Evolutionary conservation across 2,329 filamentous ascomycete species (phyloP), one percentile per base, ranked within the genome.

Genomic region (Fusarium tjaetaba): DNA sequence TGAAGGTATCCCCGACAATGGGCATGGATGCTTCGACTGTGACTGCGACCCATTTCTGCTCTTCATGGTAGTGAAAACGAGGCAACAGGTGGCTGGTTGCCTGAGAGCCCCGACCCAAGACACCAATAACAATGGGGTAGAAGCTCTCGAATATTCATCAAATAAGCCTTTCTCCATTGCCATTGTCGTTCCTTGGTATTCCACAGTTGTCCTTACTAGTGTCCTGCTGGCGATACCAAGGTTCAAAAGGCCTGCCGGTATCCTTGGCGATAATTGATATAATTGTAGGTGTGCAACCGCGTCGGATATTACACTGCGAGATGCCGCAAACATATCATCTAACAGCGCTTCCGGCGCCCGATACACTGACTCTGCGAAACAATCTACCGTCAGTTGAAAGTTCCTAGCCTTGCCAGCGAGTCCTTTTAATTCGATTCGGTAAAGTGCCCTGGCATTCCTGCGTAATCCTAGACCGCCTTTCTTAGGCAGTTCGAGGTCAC

Each of bases 401-500:
- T 36, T 48, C 18, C 41, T 42, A 62, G 65, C 65, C 64, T 62
- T 43, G 65, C 39, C 43, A 43, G 28, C 26, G 18, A n/a, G 38
- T 28, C 42, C 48, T 45, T 39, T 59, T 26, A 49, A 28, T 48
- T 45, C 28, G 46, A 68, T 42, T 42, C 39, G 52, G 28, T 42
- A 41, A 39, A 32, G 30, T 41, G 38, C 42, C 46, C 63, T 53
- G 45, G 28, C 28, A 24, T 22, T 41, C 24, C n/a, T 36, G 46
- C 28, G 48, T 24, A 36, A 52, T 36, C 49, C 49, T 52, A 62
- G 64, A 68, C 65, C 65, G 65, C 65, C 26, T 68, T 68, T 68
- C 63, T 16, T 20, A 36, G 45, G 28, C 51, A 66, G 18, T 39
- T 30, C 26, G 43, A 39, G 18, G 36, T 13, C 26, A 22, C n/a